Percentiles rank a stretch among this genome's conserved stretches.
Conservation (phyloP, 805 yeast species). For the Metschnikowia proteae region DNA sequence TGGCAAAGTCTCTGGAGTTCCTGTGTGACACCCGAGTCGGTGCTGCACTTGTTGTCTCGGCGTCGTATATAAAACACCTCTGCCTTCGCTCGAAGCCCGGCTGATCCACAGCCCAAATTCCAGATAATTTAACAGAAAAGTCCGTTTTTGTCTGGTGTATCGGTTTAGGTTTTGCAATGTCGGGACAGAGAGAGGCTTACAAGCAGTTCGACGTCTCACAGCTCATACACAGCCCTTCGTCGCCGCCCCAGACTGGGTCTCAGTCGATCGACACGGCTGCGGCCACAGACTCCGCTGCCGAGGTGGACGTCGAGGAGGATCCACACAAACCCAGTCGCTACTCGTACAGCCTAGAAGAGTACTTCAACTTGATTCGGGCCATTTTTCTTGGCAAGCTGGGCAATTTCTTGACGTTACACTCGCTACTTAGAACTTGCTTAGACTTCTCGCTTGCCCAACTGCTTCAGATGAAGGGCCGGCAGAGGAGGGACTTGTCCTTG, state of each 20-base stretch:
- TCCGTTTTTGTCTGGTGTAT: background rate
- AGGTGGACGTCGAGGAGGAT: background rate
- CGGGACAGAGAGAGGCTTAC: constrained; percentile 1
- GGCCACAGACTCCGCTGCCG: background rate
- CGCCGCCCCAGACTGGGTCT: background rate
- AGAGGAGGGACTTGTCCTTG: constrained; percentile 24
- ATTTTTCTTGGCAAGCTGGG: background rate
- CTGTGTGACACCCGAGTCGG: background rate
- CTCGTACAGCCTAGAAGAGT: background rate
- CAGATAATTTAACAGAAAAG: background rate
- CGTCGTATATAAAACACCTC: background rate
- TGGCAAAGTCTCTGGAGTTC: background rate
- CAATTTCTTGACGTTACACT: constrained; percentile 18
- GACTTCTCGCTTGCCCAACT: constrained; percentile 25
- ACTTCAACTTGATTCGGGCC: background rate
- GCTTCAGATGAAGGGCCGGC: constrained; percentile 20
- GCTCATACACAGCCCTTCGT: constrained; percentile 1
- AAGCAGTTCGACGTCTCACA: constrained; percentile 3
- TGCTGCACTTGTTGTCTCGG: background rate
- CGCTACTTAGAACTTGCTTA: constrained; percentile 22
- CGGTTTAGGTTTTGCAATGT: background rate
- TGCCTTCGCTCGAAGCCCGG: background rate
- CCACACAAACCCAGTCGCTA: background rate
- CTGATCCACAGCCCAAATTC: background rate
- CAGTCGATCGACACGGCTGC: background rate